Conservation (phyloP, 1,284 basidiomycete species). For the Microbotryum scabiosae region DNA sequence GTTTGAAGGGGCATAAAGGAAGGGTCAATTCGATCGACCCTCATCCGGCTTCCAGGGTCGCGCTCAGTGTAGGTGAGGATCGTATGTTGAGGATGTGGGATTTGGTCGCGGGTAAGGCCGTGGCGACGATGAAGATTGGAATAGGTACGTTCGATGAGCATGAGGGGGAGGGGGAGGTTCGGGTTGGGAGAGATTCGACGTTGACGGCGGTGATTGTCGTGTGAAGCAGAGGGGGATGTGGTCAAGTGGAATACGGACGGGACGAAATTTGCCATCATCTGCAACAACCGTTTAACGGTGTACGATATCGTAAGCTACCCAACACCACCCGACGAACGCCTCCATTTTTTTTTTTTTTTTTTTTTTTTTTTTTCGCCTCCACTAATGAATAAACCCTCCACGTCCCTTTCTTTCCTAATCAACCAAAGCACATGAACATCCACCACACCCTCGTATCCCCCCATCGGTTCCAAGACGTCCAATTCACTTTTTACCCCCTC, state of each 20-base stretch:
- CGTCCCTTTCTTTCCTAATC: neutral
- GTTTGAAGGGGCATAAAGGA: slow-evolving; percentile 86
- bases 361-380: no score
- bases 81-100: slow-evolving; percentile 94
- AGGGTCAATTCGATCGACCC: slow-evolving; percentile 81
- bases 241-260: slow-evolving; percentile 75
- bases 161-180: no score
- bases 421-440: slow-evolving; percentile 61
- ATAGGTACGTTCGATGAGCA: slow-evolving; percentile 51
- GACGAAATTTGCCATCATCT: slow-evolving; percentile 62
- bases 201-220: no score
- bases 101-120: slow-evolving; percentile 84
- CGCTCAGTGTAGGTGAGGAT: slow-evolving; percentile 83
- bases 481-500: slow-evolving; percentile 53
- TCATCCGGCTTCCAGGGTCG: slow-evolving; percentile 86
- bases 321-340: no score
- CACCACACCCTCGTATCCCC: slow-evolving; percentile 62
- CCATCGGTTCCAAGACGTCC: slow-evolving; percentile 68
- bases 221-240: slow-evolving; percentile 80
- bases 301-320: slow-evolving; percentile 69
- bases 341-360: no score
- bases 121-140: slow-evolving; percentile 76
- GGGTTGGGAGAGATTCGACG: no score
- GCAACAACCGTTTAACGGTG: slow-evolving; percentile 61
- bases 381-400: neutral